Base-by-base conservation (phyloP, 495 filamentous ascomycete species). In the Xylaria curta region DNA sequence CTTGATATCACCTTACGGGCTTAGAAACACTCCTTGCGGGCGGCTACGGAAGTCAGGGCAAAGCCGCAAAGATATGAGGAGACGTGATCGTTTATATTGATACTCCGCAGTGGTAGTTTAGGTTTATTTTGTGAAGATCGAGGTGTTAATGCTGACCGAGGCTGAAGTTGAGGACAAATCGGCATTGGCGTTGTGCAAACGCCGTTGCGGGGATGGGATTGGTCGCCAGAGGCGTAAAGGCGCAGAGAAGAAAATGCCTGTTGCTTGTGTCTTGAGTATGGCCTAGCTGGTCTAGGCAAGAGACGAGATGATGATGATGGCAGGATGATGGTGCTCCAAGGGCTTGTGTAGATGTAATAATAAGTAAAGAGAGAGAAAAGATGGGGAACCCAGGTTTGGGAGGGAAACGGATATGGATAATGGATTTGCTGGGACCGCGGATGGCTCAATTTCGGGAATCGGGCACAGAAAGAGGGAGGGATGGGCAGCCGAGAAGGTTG, bases 311-410 rank as follows among this genome's bases (percentile, higher is more conserved):
- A 33, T 6, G 66, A 61, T 69, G 66, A 69, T 69, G 66, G 66
- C 31, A 38, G 66, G 42, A 61, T 69, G 56, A 69, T 69, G 54
- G 54, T 3, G 66, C 21, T 59, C 38, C 9, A 38, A 24, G 38
- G 38, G 66, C 60, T 61, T 46, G 56, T 10, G 67, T 69, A 70
- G 61, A 64, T 63, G 62, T 33, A 69, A 58, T 68, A 69, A 67
- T 33, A 64, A 63, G 47, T 47, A 40, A 61, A 73, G n/a, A 64
- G 62, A 69, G 19, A 59, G 63, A 73, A 65, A 65, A 66, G 69
- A 71, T 71, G 69, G 60, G 61, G 69, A 71, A 24, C 36, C 69
- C 44, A 38, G 42, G 47, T 51, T 31, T 19, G 40, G 54, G 10
- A 26, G 36, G 60, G 21, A 38, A 38, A 38, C 8, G 36, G 36